Evolutionary conservation across 805 yeast species (phyloP).

Genomic region (Zygosaccharomyces bisporus): DNA sequence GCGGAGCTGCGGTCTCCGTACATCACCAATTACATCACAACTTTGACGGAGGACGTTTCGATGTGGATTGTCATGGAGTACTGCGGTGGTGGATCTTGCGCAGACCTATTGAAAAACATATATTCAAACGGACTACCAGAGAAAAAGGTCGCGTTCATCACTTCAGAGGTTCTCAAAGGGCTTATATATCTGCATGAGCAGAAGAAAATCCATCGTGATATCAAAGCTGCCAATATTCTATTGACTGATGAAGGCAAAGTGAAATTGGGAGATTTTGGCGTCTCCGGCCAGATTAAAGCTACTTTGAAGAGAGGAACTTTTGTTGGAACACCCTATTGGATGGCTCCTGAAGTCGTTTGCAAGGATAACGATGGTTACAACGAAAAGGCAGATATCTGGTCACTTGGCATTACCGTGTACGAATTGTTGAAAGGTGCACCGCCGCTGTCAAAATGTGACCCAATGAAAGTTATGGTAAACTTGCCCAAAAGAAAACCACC

Average conservation of each 20-base stretch:
- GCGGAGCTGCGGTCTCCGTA: slow-evolving; percentile 60
- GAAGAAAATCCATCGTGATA: slow-evolving; percentile 80
- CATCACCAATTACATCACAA: slow-evolving; percentile 63
- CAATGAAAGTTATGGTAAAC: slow-evolving; percentile 64
- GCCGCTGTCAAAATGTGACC: slow-evolving; percentile 69
- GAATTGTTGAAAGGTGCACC: slow-evolving; percentile 82
- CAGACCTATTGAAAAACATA: slow-evolving; percentile 57
- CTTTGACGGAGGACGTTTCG: slow-evolving; percentile 58
- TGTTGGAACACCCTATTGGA: slow-evolving; percentile 97
- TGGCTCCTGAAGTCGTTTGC: slow-evolving; percentile 95
- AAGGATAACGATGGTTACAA: slow-evolving; percentile 56
- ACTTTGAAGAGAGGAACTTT: slow-evolving; percentile 65
- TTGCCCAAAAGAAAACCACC: slow-evolving; percentile 39
- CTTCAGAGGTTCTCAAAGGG: slow-evolving; percentile 64
- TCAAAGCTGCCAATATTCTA: slow-evolving; percentile 84
- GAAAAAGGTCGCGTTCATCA: slow-evolving; percentile 53
- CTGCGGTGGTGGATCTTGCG: slow-evolving; percentile 92
- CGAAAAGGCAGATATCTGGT: slow-evolving; percentile 93
- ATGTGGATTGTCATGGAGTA: slow-evolving; percentile 94
- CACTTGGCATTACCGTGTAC: slow-evolving; percentile 86
- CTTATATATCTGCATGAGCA: slow-evolving; percentile 72
- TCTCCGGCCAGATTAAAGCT: slow-evolving; percentile 75
- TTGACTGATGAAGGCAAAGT: slow-evolving; percentile 65
- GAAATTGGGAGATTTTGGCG: slow-evolving; percentile 92
- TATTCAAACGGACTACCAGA: slow-evolving; percentile 37